phyloP scores from a whole-genome alignment of 2,329 filamentous ascomycete species.

The Diplodia intermedia region DNA sequence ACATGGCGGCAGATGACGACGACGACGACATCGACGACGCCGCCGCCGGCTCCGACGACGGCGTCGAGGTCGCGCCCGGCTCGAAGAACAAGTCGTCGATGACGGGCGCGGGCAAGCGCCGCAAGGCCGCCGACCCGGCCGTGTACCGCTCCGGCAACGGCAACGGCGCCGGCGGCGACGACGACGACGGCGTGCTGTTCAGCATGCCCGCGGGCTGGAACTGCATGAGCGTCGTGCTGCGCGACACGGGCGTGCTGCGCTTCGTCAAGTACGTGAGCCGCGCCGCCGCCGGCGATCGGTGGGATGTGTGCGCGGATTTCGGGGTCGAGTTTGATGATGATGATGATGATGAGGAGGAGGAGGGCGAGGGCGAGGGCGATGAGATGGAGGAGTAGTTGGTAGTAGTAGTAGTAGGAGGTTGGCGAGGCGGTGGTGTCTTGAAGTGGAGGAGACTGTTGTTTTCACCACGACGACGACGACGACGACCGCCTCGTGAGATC shows the following conservation, averaged over 20 bases:
- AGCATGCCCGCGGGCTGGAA: slow-evolving; percentile 81
- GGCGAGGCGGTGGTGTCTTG: no score
- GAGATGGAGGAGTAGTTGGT: slow-evolving; percentile 15
- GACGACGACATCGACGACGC: slow-evolving; percentile 71
- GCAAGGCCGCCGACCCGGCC: slow-evolving; percentile 71
- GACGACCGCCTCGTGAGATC: background rate
- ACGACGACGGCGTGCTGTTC: slow-evolving; percentile 78
- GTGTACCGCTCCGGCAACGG: slow-evolving; percentile 71
- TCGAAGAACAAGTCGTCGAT: slow-evolving; percentile 37
- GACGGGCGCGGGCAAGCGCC: slow-evolving; percentile 57
- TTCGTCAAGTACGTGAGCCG: slow-evolving; percentile 96
- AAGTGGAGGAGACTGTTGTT: background rate
- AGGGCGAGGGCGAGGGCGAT: slow-evolving; percentile 5
- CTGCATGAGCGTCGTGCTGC: slow-evolving; percentile 84
- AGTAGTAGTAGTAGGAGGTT: background rate
- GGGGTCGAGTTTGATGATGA: slow-evolving; percentile 69
- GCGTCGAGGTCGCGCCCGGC: slow-evolving; percentile 45
- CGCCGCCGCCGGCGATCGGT: slow-evolving; percentile 83
- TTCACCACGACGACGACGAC: no score
- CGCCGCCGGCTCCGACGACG: slow-evolving; percentile 52
- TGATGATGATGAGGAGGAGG: slow-evolving; percentile 48
- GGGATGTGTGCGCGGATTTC: slow-evolving; percentile 84
- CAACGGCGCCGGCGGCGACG: slow-evolving; percentile 58
- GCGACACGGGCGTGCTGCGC: slow-evolving; percentile 83
- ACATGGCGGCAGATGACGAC: slow-evolving; percentile 83